phyloP scores from a whole-genome alignment of 257 asterid species.

The Solanum piurae region DNA sequence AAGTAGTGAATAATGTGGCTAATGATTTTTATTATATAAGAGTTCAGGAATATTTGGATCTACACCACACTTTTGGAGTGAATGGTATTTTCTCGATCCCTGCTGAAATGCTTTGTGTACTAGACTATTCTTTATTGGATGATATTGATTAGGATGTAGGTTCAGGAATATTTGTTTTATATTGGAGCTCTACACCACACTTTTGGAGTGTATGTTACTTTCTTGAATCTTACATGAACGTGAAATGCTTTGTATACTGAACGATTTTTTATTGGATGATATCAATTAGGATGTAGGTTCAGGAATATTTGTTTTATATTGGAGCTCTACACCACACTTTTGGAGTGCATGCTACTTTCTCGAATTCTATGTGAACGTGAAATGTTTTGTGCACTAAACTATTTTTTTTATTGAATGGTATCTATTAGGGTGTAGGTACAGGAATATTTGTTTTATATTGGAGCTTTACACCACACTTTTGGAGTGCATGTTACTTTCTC shows the following conservation, averaged over 20 bases:
- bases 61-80: background rate
- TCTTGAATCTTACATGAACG: background rate
- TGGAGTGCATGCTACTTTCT: background rate
- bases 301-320: background rate
- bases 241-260: background rate
- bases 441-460: background rate
- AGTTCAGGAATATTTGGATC: background rate
- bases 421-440: background rate
- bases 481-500: background rate
- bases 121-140: background rate
- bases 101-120: background rate
- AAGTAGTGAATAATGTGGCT: background rate
- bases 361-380: background rate
- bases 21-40: background rate
- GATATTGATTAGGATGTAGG: background rate
- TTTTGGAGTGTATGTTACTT: background rate
- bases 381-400: too few species aligned
- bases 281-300: background rate
- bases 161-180: too few species aligned
- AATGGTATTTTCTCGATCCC: background rate
- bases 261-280: background rate
- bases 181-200: background rate
- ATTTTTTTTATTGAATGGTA: background rate
- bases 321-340: background rate
- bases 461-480: background rate